Evolutionary conservation across 2,329 filamentous ascomycete species (phyloP).

Genomic region (Arthrocladium fulminans): DNA sequence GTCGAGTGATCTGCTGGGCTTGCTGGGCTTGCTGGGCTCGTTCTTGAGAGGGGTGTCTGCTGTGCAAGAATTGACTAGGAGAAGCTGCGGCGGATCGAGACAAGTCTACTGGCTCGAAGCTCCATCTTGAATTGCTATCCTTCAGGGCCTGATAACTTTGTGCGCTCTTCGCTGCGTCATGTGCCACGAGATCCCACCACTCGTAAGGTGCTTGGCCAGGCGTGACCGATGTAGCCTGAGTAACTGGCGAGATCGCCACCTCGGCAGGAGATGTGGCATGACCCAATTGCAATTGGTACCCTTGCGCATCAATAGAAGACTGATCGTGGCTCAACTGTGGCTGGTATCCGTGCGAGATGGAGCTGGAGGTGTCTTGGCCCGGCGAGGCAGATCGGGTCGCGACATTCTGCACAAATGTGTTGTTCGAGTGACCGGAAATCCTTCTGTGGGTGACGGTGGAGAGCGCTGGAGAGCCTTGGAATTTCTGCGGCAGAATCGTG

Average conservation of each 20-base stretch:
- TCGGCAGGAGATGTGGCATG: not conserved
- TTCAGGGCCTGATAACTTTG: conserved; percentile 6
- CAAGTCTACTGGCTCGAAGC: conserved; percentile 4
- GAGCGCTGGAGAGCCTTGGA: not conserved
- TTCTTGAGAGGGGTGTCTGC: not conserved
- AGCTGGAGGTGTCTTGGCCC: not conserved
- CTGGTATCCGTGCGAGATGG: not conserved
- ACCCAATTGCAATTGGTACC: not conserved
- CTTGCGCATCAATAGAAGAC: too few species aligned
- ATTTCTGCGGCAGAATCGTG: not conserved
- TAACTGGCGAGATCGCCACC: conserved; percentile 2
- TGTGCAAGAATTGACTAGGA: not conserved
- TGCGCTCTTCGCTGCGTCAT: conserved; percentile 14
- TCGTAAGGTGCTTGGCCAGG: conserved; percentile 15
- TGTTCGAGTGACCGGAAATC: not conserved
- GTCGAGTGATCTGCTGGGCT: not conserved
- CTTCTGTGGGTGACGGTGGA: not conserved
- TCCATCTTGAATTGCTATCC: conserved; percentile 6
- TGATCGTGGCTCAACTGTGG: not conserved
- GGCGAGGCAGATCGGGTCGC: not conserved
- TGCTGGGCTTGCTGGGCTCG: not conserved
- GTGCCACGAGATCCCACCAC: conserved; percentile 22
- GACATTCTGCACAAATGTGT: not conserved
- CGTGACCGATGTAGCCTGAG: conserved; percentile 2
- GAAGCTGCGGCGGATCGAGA: conserved; percentile 1